Conservation (phyloP, 2,329 filamentous ascomycete genomes). For the Colletotrichum horii region DNA sequence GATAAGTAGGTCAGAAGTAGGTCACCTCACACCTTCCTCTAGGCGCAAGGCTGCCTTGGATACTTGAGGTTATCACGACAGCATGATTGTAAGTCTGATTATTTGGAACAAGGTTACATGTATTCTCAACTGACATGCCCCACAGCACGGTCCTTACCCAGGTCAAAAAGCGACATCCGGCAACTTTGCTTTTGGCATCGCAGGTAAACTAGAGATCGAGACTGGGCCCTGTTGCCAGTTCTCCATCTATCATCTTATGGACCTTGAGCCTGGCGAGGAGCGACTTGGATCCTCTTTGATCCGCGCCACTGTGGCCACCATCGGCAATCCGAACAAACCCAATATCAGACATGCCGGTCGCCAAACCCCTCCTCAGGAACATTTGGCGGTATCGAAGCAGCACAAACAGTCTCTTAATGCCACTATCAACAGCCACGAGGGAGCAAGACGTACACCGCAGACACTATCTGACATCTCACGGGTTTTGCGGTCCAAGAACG, state of each 20-base stretch:
- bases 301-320: background rate
- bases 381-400: background rate
- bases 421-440: background rate
- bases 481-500: background rate
- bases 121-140: background rate
- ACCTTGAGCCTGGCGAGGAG: background rate
- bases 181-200: background rate
- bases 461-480: background rate
- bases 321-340: background rate
- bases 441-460: background rate
- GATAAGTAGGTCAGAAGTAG: too few species aligned
- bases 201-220: background rate
- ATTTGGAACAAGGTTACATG: background rate
- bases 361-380: rapidly evolving
- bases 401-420: background rate
- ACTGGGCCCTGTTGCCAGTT: background rate
- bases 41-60: too few species aligned
- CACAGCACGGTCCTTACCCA: background rate
- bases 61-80: too few species aligned
- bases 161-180: background rate
- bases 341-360: rapidly evolving
- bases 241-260: background rate
- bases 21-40: too few species aligned
- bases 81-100: constrained; percentile 25
- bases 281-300: background rate